Percentiles rank a stretch among this genome's conserved stretches.
Evolutionary conservation across 2,329 filamentous ascomycete species (phyloP).

Genomic region (Elsinoe batatas): DNA sequence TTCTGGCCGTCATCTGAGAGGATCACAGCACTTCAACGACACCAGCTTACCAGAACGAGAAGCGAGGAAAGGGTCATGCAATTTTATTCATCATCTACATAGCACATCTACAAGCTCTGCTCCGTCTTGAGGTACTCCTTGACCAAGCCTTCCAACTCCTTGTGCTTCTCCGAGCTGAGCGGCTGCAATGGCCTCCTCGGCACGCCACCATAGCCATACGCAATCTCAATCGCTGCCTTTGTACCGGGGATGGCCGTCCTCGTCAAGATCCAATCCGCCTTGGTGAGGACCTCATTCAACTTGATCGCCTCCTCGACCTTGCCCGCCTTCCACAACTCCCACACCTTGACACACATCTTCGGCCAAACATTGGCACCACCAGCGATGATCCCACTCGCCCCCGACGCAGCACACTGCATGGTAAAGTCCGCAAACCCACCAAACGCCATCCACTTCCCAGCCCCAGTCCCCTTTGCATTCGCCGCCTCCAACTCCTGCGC

Average conservation of each 20-base stretch:
- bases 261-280: conserved; percentile 73
- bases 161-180: conserved; percentile 42
- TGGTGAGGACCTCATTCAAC: conserved; percentile 67
- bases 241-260: conserved; percentile 79
- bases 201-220: conserved; percentile 71
- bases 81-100: conserved; percentile 2
- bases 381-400: conserved; percentile 75
- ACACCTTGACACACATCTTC: conserved; percentile 68
- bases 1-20: not conserved
- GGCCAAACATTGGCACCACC: conserved; percentile 80
- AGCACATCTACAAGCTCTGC: conserved; percentile 19
- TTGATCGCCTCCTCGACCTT: conserved; percentile 65
- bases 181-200: conserved; percentile 64
- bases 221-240: conserved; percentile 69
- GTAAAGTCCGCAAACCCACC: conserved; percentile 85
- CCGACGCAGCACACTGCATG: conserved; percentile 66
- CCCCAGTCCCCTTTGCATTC: conserved; percentile 45
- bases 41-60: not conserved
- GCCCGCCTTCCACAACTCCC: conserved; percentile 64
- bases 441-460: conserved; percentile 63
- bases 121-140: conserved; percentile 24
- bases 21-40: not conserved
- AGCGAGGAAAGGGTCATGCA: not conserved
- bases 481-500: conserved; percentile 62
- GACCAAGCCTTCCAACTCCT: conserved; percentile 16